phyloP scores from a whole-genome alignment of 2,329 filamentous ascomycete genomes.

The Fulvia fulva region DNA sequence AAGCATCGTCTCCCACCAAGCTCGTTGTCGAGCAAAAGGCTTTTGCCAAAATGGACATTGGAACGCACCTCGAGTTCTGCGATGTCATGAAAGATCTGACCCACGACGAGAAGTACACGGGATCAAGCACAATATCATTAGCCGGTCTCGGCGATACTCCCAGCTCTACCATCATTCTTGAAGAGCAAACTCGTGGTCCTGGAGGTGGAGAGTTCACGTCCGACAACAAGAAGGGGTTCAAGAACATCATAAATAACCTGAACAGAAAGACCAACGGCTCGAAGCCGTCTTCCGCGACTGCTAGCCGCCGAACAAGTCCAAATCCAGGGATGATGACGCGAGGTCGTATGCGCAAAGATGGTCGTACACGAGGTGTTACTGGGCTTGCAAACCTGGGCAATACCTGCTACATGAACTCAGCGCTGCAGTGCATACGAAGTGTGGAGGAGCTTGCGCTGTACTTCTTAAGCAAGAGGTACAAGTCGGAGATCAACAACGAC shows the following conservation, averaged over 20 bases:
- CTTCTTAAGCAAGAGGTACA: conserved; percentile 70
- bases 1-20: conserved; percentile 41
- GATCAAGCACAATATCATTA: conserved; percentile 60
- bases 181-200: conserved; percentile 63
- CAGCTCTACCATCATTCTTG: conserved; percentile 71
- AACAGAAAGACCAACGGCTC: conserved; percentile 45
- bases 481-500: conserved; percentile 73
- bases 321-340: conserved; percentile 63
- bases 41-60: conserved; percentile 60
- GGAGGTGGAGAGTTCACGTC: conserved; percentile 55
- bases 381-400: conserved; percentile 90
- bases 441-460: conserved; percentile 92
- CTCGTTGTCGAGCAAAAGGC: conserved; percentile 60
- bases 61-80: conserved; percentile 62
- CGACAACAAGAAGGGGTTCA: conserved; percentile 41
- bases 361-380: conserved; percentile 69
- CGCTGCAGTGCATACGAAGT: conserved; percentile 87
- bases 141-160: conserved; percentile 65
- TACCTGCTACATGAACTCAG: conserved; percentile 99
- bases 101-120: conserved; percentile 71
- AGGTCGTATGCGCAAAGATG: conserved; percentile 63
- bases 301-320: conserved; percentile 63
- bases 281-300: conserved; percentile 41
- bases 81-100: conserved; percentile 64
- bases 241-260: conserved; percentile 28